These are phyloP conservation scores for Oryza rufipogon DNA, from an alignment of 176 grass and related monocot genomes.

Conservation along the genomic window DNA sequence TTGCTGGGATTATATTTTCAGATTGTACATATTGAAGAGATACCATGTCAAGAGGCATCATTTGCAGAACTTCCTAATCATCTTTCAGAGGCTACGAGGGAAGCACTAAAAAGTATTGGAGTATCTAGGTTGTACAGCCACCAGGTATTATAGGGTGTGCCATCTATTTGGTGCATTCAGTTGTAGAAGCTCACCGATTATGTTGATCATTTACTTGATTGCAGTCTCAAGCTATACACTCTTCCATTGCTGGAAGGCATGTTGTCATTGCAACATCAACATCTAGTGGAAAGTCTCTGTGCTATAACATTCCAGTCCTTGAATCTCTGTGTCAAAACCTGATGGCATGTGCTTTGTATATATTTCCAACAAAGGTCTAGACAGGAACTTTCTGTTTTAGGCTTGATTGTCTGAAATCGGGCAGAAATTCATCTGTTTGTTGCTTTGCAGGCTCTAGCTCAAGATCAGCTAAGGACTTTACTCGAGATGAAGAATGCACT, in stretches of 20 bases:
- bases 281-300: slow-evolving; percentile 96
- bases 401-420: slow-evolving; percentile 24
- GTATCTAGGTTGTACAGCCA: slow-evolving; percentile 89
- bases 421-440: slow-evolving; percentile 12
- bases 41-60: slow-evolving; percentile 60
- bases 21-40: slow-evolving; percentile 81
- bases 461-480: slow-evolving; percentile 87
- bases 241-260: slow-evolving; percentile 74
- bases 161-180: slow-evolving; percentile 16
- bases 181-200: slow-evolving; percentile 28
- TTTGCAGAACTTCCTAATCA: slow-evolving; percentile 64
- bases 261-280: slow-evolving; percentile 85
- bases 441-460: slow-evolving; percentile 86
- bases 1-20: slow-evolving; percentile 41
- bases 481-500: slow-evolving; percentile 67
- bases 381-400: slow-evolving; percentile 36
- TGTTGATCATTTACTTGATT: slow-evolving; percentile 38
- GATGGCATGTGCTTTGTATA: slow-evolving; percentile 78
- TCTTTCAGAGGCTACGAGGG: slow-evolving; percentile 62
- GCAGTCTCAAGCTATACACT: slow-evolving; percentile 77
- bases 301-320: slow-evolving; percentile 92
- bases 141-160: slow-evolving; percentile 59
- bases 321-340: slow-evolving; percentile 70
- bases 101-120: slow-evolving; percentile 60
- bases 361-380: slow-evolving; percentile 94